Conservation (phyloP, 2,329 filamentous ascomycete genomes). For the Trichoderma sp. region DNA sequence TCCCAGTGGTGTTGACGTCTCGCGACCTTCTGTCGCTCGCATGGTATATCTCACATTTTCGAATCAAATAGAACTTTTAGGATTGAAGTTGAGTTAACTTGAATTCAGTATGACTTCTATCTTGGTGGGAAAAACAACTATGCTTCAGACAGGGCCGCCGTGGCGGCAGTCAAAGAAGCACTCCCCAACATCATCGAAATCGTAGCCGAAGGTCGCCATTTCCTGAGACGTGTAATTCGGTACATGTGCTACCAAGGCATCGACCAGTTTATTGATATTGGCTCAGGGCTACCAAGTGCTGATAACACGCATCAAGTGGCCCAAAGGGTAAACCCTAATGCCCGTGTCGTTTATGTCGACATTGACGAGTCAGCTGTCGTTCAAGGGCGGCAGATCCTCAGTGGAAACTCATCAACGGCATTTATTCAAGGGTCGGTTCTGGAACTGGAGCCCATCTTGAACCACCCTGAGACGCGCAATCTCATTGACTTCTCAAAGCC, state of each 20-base stretch:
- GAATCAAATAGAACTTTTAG: background rate
- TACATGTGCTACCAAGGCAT: slow-evolving; percentile 5
- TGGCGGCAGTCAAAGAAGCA: background rate
- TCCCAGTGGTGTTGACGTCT: background rate
- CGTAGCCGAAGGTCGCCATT: slow-evolving; percentile 2
- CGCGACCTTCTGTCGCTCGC: background rate
- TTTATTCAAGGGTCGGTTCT: slow-evolving; percentile 12
- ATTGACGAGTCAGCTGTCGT: background rate
- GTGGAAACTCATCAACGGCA: background rate
- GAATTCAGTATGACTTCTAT: background rate
- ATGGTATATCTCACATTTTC: background rate
- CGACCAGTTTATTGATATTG: slow-evolving; percentile 5
- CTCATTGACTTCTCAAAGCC: slow-evolving; percentile 14
- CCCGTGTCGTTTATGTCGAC: slow-evolving; percentile 4
- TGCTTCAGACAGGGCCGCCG: background rate
- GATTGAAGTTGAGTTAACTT: background rate
- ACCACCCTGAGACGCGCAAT: slow-evolving; percentile 2
- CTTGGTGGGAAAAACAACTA: slow-evolving; percentile 9
- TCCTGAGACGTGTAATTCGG: background rate
- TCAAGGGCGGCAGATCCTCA: background rate
- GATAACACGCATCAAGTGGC: slow-evolving; percentile 12
- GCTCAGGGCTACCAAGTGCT: slow-evolving; percentile 2
- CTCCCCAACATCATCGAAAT: background rate
- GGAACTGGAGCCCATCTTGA: background rate
- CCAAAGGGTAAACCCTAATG: background rate